phyloP scores from a whole-genome alignment of 805 yeast genomes.

The Ogataea salicorniae region DNA sequence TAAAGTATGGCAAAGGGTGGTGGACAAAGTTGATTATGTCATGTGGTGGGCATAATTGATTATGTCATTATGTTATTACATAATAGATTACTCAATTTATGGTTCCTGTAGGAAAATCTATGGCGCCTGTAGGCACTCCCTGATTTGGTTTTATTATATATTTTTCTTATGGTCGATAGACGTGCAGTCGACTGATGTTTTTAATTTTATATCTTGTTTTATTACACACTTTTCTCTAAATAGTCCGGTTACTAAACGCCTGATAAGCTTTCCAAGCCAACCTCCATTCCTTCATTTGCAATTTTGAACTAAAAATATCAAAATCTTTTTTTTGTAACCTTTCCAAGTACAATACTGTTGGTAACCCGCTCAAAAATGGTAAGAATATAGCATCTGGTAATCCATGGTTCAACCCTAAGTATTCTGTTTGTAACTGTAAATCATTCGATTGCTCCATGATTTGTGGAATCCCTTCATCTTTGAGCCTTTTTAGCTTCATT shows the following conservation, averaged over 20 bases:
- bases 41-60: too few species aligned
- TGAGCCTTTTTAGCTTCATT: constrained; percentile 40
- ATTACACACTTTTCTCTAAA: not conserved
- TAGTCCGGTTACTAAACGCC: constrained; percentile 31
- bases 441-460: constrained; percentile 22
- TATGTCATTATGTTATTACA: too few species aligned
- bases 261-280: constrained; percentile 57
- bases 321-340: constrained; percentile 60
- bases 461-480: constrained; percentile 33
- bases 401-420: constrained; percentile 37
- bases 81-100: too few species aligned
- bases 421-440: constrained; percentile 2
- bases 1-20: too few species aligned
- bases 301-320: constrained; percentile 44
- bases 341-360: constrained; percentile 57
- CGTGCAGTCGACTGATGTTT: not conserved
- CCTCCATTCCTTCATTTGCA: constrained; percentile 55
- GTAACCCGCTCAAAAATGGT: constrained; percentile 65
- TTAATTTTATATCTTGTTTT: not conserved
- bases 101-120: too few species aligned
- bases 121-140: too few species aligned
- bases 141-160: too few species aligned
- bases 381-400: constrained; percentile 61
- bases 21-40: too few species aligned
- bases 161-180: too few species aligned